Conservation (phyloP, 2,329 filamentous ascomycete genomes). For the Cladosporium phlei region DNA sequence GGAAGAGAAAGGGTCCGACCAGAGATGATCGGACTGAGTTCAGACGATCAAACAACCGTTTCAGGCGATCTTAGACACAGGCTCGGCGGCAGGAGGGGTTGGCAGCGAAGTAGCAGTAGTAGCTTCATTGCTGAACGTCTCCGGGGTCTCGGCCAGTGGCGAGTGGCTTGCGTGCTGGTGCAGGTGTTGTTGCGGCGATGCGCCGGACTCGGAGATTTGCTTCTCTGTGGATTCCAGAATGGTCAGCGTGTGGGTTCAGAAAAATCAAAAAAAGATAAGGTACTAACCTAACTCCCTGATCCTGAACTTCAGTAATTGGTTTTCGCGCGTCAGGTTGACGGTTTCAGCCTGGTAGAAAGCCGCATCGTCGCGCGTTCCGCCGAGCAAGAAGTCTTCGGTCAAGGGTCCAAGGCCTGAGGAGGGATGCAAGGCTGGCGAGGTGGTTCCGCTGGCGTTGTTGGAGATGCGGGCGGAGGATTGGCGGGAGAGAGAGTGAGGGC, state of each 20-base stretch:
- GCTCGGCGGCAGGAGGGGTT: no score
- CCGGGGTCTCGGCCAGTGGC: conserved; percentile 14
- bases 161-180: conserved; percentile 8
- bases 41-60: no score
- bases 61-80: no score
- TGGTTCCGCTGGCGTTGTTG: conserved; percentile 24
- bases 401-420: conserved; percentile 44
- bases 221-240: conserved; percentile 12
- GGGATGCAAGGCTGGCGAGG: conserved; percentile 48
- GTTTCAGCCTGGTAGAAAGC: conserved; percentile 80
- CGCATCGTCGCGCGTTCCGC: conserved; percentile 62
- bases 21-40: no score
- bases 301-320: conserved; percentile 73
- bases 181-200: conserved; percentile 1
- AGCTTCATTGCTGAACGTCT: conserved; percentile 11
- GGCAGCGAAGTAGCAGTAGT: neutral
- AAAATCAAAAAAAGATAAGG: neutral
- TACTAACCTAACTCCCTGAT: conserved; percentile 64
- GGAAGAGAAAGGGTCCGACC: no score
- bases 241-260: neutral
- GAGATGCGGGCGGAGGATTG: conserved; percentile 39
- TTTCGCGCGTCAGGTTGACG: conserved; percentile 70
- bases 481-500: conserved; percentile 37
- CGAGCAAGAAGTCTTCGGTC: conserved; percentile 55
- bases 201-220: conserved; percentile 15